A percentile compares a stretch with the other conserved stretches of the same genome.
Conservation (phyloP, 225 moss, liverwort and hornwort genomes). For the Pseudisothecium myosuroides region DNA sequence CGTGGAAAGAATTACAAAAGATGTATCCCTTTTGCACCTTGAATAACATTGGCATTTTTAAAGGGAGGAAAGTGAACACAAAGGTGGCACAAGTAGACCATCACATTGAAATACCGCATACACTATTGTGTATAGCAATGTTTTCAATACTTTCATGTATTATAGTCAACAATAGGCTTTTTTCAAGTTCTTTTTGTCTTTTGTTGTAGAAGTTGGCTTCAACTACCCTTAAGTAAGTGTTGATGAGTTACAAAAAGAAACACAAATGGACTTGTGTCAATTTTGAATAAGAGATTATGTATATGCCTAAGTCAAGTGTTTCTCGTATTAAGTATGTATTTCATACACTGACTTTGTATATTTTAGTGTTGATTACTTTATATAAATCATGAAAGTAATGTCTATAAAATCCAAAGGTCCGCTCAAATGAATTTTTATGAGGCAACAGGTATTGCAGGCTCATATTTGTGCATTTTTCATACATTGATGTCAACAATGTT, state of each 20-base stretch:
- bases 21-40: background rate
- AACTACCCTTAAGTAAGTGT: background rate
- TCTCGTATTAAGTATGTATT: background rate
- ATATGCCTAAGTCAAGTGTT: accelerated
- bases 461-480: background rate
- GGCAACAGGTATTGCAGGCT: accelerated
- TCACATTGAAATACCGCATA: accelerated
- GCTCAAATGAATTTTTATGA: background rate
- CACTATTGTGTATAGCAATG: background rate
- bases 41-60: background rate
- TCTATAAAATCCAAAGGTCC: background rate
- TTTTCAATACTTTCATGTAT: background rate
- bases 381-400: background rate
- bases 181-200: background rate
- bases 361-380: background rate
- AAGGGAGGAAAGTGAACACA: background rate
- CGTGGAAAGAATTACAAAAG: background rate
- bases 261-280: too few relatives aligned
- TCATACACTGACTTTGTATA: background rate
- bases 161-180: background rate
- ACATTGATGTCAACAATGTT: accelerated
- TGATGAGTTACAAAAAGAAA: background rate
- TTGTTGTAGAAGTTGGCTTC: background rate
- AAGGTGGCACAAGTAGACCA: too few relatives aligned
- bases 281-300: background rate